Percentiles rank a stretch among this genome's conserved stretches.
phyloP scores from a whole-genome alignment of 495 filamentous ascomycete genomes.

The Lichina pygmaea region DNA sequence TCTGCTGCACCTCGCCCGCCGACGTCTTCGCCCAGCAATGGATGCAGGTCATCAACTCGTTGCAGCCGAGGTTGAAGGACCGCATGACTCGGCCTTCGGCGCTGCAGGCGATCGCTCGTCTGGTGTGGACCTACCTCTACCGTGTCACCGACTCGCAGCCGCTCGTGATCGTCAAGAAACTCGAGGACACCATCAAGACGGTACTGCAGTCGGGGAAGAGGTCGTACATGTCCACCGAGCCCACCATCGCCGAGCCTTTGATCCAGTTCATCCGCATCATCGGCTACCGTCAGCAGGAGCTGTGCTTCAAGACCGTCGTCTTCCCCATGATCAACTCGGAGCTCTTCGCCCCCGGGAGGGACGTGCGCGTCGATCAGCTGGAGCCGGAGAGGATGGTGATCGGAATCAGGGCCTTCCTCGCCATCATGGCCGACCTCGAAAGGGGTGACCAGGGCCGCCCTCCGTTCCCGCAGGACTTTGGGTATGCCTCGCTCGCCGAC shows the following conservation, averaged over 20 bases:
- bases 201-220: constrained; percentile 55
- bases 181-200: constrained; percentile 66
- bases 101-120: constrained; percentile 65
- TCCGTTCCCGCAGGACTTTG: constrained; percentile 36
- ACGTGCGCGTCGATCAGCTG: constrained; percentile 71
- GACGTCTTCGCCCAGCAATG: constrained; percentile 68
- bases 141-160: constrained; percentile 45
- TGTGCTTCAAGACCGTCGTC: constrained; percentile 73
- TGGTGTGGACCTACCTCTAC: constrained; percentile 94
- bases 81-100: constrained; percentile 51
- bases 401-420: constrained; percentile 77
- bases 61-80: constrained; percentile 62
- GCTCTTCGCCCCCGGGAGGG: constrained; percentile 47
- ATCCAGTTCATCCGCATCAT: constrained; percentile 89
- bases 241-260: constrained; percentile 57
- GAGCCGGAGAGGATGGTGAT: constrained; percentile 93
- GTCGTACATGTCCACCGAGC: constrained; percentile 54
- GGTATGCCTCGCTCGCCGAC: constrained; percentile 2
- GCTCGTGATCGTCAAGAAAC: constrained; percentile 34
- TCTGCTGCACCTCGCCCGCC: constrained; percentile 65
- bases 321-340: constrained; percentile 91
- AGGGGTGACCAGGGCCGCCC: constrained; percentile 53
- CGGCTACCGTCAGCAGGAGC: constrained; percentile 76
- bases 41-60: constrained; percentile 47
- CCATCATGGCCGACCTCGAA: constrained; percentile 84